Evolutionary conservation across 2,329 filamentous ascomycete species (phyloP), one percentile per base, ranked within the genome.

Genomic region (Aureobasidium leucospermi): DNA sequence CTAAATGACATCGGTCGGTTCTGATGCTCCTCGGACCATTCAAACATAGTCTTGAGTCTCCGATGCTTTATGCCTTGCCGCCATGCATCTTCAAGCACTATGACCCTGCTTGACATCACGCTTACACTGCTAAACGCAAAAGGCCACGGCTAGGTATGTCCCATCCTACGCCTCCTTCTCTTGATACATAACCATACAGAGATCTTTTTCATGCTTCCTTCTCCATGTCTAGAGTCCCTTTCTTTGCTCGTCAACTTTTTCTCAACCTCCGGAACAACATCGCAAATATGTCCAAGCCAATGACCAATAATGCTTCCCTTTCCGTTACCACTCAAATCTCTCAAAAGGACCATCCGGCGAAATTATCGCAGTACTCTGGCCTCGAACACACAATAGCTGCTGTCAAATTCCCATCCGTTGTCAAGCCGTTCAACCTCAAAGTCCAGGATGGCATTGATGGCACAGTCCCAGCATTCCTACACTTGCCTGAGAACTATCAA

Each of bases 391-490:
- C 60, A 19, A 59, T 62, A 16, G n/a, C 38, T 32, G 51, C 29
- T 9, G 28, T 28, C 2, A 28, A 13, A 6, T 28, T 28, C 3
- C 45, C 52, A 6, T 29, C 57, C 11, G 38, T 47, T 16, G 59
- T 63, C 31, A 62, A 60, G 28, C 53, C 63, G 1, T 53, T 65
- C 11, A 53, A 53, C 6, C 61, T 66, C 39, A 62, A 61, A 60
- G 65, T 65, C 42, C 28, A 62, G 39, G 62, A 65, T 45, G 59
- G 60, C 31, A 60, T 49, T 4, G 60, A 64, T 49, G 63, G 64
- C 32, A 41, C 59, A 9, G 61, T 67, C 10, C 60, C 64, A 16
- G 63, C 53, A 42, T 66, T 66, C 47, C 60, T 67, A 7, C 64
- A 65, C 51, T 60, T 67, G 36, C 63, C 64, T 10, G 1, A 39